Base-by-base conservation (phyloP, 345 rosid species). In the Eucalyptus dawsonii region DNA sequence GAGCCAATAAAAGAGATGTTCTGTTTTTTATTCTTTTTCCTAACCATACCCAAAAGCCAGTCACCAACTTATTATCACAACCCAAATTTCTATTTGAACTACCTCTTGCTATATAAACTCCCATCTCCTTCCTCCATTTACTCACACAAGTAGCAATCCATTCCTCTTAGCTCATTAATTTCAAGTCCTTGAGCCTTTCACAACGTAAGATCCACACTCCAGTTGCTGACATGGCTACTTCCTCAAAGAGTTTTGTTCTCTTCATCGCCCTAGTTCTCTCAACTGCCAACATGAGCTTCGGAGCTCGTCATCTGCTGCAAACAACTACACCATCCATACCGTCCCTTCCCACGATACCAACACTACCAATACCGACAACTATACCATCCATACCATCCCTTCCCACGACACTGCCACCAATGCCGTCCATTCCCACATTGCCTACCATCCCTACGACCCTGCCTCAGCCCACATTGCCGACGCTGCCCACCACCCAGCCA, bases 281-380 rank as follows among this genome's bases (percentile, higher is more conserved):
- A 25, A 69, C 87, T 37, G 19, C 87, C 13, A 37, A 88, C n/a
- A 67, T 89, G 9, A 44, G 91, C 9, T 62, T 87, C 3, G 92
- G 88, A 24, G 93, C 90, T 21, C 88, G 92, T 53, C 90, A 90
- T 47, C 91, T 92, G 8, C 87, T 62, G 47, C 91, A 92, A 86
- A 87, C 56, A n/a, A 65, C 51, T 40, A 50, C 1, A 10, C 62
- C 62, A 56, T 56, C 62, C 27, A 56, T 56, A 56, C 62, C 62
- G 0, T 56, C 62, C 62, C 62, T 56, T 56, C 62, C 62, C 62
- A 56, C 29, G 3, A 56, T 56, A 56, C 62, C 62, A 56, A 56
- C 62, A 56, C 62, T 56, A 56, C 62, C 62, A 5, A 56, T 22
- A 56, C 62, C 62, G 3, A 56, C 62, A 56, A 56, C 62, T 56